A percentile compares a stretch with the other conserved stretches of the same genome.
Evolutionary conservation across 352 stramenopile genomes (phyloP).

Genomic region (Phytophthora melonis): DNA sequence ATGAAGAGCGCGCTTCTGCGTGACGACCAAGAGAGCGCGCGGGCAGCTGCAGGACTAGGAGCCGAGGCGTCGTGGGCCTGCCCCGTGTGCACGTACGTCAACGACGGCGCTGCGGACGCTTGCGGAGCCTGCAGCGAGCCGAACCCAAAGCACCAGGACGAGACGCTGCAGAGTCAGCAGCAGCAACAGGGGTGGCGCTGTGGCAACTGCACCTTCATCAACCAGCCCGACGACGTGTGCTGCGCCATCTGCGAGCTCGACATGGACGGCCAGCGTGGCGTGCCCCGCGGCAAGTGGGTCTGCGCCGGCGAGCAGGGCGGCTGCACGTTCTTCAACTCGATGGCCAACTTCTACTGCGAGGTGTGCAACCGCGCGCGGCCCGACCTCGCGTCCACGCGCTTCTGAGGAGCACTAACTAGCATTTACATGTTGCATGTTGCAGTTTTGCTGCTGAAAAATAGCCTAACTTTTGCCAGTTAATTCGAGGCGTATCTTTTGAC

Average conservation of each 20-base stretch:
- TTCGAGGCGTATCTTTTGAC: not conserved
- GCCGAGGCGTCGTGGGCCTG: constrained; percentile 62
- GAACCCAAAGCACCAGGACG: constrained; percentile 51
- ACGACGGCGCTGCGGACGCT: constrained; percentile 46
- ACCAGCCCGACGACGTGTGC: constrained; percentile 71
- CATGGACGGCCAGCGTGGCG: constrained; percentile 78
- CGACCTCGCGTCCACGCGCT: constrained; percentile 75
- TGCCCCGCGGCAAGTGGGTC: constrained; percentile 87
- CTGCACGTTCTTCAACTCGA: constrained; percentile 90
- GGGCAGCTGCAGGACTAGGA: constrained; percentile 20
- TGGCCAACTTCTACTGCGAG: constrained; percentile 89
- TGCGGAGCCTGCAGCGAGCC: constrained; percentile 76
- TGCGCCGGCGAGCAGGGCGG: constrained; percentile 85
- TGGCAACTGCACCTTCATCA: constrained; percentile 89
- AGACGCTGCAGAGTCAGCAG: constrained; percentile 39
- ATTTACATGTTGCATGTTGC: constrained; percentile 6
- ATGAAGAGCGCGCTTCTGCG: constrained; percentile 64
- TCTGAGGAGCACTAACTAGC: constrained; percentile 39
- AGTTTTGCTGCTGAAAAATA: constrained; percentile 12
- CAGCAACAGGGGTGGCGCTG: constrained; percentile 81
- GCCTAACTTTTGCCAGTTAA: not conserved
- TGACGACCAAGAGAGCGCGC: constrained; percentile 50
- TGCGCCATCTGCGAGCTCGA: constrained; percentile 88
- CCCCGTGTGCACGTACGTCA: constrained; percentile 84
- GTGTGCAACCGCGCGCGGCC: constrained; percentile 88